Conservation (phyloP, 2,329 filamentous ascomycete species). For the Fusarium subglutinans region DNA sequence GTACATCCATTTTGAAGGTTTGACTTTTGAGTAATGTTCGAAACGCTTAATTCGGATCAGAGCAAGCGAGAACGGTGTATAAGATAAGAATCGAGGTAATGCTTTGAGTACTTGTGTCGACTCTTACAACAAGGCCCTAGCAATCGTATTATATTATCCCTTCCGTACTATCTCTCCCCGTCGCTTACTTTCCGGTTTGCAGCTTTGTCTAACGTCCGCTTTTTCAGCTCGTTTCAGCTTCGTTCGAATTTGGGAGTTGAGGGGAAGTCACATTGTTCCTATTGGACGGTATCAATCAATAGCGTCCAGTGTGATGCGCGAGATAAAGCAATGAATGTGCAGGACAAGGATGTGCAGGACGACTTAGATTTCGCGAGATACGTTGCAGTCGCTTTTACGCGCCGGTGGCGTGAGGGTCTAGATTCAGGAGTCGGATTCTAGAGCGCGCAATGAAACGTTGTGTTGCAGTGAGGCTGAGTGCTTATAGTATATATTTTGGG, state of each 20-base stretch:
- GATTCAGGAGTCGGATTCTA: background rate
- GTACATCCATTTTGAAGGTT: background rate
- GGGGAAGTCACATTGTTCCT: background rate
- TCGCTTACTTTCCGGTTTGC: too few species aligned
- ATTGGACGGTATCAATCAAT: background rate
- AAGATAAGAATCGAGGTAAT: background rate
- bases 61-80: background rate
- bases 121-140: background rate
- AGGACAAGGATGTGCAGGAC: background rate
- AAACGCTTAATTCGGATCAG: background rate
- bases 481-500: background rate
- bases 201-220: background rate
- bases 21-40: accelerated
- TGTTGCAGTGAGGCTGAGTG: background rate
- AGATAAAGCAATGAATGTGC: background rate
- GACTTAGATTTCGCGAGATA: too few species aligned
- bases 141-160: background rate
- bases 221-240: background rate
- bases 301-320: background rate
- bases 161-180: too few species aligned
- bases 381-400: background rate
- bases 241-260: background rate
- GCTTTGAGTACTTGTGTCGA: too few species aligned
- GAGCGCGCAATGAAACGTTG: background rate
- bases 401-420: background rate